Conservation (phyloP, 2,329 filamentous ascomycete genomes). For the Colletotrichum tamarilloi region DNA sequence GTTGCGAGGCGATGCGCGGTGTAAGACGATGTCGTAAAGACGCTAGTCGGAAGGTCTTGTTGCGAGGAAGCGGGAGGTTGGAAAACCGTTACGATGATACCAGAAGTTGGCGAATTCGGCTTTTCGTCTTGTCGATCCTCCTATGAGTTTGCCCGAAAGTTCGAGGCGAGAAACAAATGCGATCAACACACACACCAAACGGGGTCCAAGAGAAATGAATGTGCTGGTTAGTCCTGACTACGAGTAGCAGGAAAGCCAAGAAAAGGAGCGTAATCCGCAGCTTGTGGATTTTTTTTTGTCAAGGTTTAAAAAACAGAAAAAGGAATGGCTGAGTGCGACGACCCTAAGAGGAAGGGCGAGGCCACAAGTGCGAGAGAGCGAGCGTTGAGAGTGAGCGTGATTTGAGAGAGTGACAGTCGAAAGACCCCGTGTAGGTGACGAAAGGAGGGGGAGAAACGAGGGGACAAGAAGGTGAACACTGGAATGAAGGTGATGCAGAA, state of each 20-base stretch:
- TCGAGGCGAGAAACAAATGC: conserved; percentile 34
- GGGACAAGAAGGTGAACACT: conserved; percentile 23
- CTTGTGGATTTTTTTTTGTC: background rate
- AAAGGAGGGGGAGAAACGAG: conserved; percentile 30
- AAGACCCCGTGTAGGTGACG: conserved; percentile 33
- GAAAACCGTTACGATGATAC: conserved; percentile 3
- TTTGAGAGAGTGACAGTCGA: conserved; percentile 28
- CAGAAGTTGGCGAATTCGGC: background rate
- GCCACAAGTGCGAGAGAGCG: conserved; percentile 12
- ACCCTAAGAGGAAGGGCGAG: conserved; percentile 7
- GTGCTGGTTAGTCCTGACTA: conserved; percentile 10
- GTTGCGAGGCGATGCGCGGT: conserved; percentile 16
- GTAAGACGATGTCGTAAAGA: conserved; percentile 26
- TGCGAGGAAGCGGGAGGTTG: background rate
- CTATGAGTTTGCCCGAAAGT: conserved; percentile 1
- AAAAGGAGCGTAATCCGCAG: conserved; percentile 27
- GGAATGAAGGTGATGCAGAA: conserved; percentile 34
- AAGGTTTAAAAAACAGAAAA: background rate
- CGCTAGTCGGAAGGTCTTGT: background rate
- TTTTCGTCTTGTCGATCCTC: conserved; percentile 6
- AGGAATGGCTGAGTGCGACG: conserved; percentile 33
- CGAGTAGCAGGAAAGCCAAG: conserved; percentile 22
- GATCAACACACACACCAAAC: conserved; percentile 36
- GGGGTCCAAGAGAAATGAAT: conserved; percentile 30
- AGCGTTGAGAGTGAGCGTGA: background rate